Conservation (phyloP, 2,329 filamentous ascomycete species). For the Nectriaceae sp. region DNA sequence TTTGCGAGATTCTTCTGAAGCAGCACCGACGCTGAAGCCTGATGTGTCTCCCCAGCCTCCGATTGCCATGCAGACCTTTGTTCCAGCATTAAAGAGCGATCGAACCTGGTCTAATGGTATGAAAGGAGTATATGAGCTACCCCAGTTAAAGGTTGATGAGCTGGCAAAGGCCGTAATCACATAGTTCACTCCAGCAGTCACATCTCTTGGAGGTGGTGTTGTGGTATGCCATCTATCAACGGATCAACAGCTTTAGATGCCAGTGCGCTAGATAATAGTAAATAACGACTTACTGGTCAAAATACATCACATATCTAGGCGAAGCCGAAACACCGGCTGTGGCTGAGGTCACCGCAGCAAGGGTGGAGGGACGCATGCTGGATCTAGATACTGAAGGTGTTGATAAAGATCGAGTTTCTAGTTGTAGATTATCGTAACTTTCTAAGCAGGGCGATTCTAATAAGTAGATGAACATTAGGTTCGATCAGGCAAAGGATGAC, state of each 20-base stretch:
- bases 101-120: conserved; percentile 53
- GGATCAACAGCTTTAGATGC: neutral
- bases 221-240: conserved; percentile 43
- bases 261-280: neutral
- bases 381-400: no score
- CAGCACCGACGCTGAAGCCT: conserved; percentile 55
- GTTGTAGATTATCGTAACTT: no score
- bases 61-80: conserved; percentile 64
- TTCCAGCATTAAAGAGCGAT: conserved; percentile 50
- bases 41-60: conserved; percentile 66
- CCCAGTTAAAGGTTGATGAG: conserved; percentile 49
- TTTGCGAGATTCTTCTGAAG: conserved; percentile 47
- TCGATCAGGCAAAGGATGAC: no score
- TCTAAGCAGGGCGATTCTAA: no score
- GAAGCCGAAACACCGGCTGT: conserved; percentile 18
- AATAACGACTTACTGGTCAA: conserved; percentile 42
- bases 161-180: conserved; percentile 58
- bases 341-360: conserved; percentile 18
- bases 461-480: no score
- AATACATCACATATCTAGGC: conserved; percentile 44
- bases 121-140: conserved; percentile 53
- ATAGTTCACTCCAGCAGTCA: conserved; percentile 51
- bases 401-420: no score
- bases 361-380: conserved; percentile 11
- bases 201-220: conserved; percentile 35